Evolutionary conservation across 2,329 filamentous ascomycete genomes (phyloP).

Genomic region (Zymoseptoria ardabiliae): DNA sequence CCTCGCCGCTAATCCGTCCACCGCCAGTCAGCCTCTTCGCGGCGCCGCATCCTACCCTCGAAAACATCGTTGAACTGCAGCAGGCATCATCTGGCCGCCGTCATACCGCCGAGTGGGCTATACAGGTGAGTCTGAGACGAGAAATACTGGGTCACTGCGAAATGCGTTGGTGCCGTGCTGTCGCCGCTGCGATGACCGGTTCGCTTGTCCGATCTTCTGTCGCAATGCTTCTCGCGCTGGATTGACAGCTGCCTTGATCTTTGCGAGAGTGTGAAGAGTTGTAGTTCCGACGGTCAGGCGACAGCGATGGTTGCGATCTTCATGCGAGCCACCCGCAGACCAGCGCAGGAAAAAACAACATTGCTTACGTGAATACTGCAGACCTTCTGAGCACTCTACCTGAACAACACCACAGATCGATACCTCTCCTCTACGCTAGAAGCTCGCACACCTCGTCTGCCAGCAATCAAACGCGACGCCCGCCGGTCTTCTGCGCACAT

Average conservation of each 20-base stretch:
- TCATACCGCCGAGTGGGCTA: neutral
- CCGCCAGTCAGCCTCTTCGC: neutral
- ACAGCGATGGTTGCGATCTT: neutral
- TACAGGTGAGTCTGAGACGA: neutral
- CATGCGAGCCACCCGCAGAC: neutral
- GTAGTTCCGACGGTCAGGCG: neutral
- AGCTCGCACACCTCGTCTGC: neutral
- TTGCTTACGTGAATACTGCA: neutral
- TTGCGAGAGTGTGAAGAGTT: neutral
- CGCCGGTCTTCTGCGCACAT: constrained; percentile 5
- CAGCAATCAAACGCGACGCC: neutral
- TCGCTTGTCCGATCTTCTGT: neutral
- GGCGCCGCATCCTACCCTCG: neutral
- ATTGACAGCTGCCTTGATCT: neutral
- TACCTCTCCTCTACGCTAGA: neutral
- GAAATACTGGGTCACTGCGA: neutral
- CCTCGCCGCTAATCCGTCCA: neutral
- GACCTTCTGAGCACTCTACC: neutral
- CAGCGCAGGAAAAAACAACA: neutral
- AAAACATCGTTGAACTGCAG: neutral
- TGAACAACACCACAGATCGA: neutral
- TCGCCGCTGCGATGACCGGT: neutral
- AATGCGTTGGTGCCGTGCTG: neutral
- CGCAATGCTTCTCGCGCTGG: neutral
- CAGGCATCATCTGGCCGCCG: neutral